Conservation (phyloP, 257 asterid genomes). For the Penstemon newberryi region DNA sequence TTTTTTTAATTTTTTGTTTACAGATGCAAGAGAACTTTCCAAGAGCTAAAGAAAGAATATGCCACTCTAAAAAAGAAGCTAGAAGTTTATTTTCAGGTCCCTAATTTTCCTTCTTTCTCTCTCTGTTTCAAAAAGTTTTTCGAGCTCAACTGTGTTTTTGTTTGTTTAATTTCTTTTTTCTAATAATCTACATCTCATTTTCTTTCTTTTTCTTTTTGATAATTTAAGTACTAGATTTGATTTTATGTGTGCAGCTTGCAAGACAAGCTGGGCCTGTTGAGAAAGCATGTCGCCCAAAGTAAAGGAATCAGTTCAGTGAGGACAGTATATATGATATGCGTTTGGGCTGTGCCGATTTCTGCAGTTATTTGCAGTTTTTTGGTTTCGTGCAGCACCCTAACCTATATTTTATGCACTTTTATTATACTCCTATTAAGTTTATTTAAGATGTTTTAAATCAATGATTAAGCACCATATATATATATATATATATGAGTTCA, state of each 20-base stretch:
- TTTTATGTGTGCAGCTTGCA: conserved; percentile 34
- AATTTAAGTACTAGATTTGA: neutral
- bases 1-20: neutral
- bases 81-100: conserved; percentile 71
- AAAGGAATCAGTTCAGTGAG: neutral
- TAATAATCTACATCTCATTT: no score
- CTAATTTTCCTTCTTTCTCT: neutral
- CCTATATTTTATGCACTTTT: no score
- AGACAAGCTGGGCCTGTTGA: conserved; percentile 66
- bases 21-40: conserved; percentile 75
- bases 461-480: no score
- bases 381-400: no score
- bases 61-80: conserved; percentile 63
- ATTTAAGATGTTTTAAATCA: no score
- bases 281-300: conserved; percentile 50
- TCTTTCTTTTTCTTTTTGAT: no score
- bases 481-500: no score
- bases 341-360: no score
- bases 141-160: neutral
- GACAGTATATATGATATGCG: no score
- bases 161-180: neutral
- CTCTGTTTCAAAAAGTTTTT: neutral
- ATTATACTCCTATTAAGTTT: no score
- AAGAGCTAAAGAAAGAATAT: conserved; percentile 72
- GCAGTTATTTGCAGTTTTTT: no score